phyloP scores from a whole-genome alignment of 805 yeast species.

The Helenozyma rhizophorensis region DNA sequence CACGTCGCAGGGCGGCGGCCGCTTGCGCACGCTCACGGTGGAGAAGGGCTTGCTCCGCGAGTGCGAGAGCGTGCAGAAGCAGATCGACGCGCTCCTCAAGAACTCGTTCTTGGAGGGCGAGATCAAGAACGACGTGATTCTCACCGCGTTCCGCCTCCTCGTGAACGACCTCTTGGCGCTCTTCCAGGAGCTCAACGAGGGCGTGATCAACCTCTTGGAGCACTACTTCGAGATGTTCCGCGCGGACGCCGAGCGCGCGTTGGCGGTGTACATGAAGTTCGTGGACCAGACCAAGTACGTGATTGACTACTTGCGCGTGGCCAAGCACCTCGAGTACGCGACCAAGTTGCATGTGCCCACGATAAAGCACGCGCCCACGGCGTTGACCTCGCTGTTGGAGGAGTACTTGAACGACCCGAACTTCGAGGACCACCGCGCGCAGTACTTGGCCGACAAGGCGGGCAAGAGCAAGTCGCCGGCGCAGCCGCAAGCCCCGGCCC shows the following conservation, averaged over 20 bases:
- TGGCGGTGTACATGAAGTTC: slow-evolving; percentile 78
- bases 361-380: slow-evolving; percentile 95
- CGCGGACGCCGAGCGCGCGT: slow-evolving; percentile 80
- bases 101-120: slow-evolving; percentile 78
- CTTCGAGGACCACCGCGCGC: slow-evolving; percentile 74
- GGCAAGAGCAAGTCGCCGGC: slow-evolving; percentile 20
- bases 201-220: slow-evolving; percentile 88
- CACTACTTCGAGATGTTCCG: slow-evolving; percentile 92
- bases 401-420: slow-evolving; percentile 86
- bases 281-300: slow-evolving; percentile 84
- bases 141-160: slow-evolving; percentile 80
- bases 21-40: slow-evolving; percentile 60
- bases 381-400: slow-evolving; percentile 78
- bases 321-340: slow-evolving; percentile 80
- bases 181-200: slow-evolving; percentile 90
- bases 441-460: slow-evolving; percentile 66
- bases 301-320: slow-evolving; percentile 80
- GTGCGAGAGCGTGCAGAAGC: slow-evolving; percentile 78
- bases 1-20: slow-evolving; percentile 48
- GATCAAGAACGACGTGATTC: slow-evolving; percentile 74
- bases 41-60: slow-evolving; percentile 81
- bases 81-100: slow-evolving; percentile 68
- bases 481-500: slow-evolving; percentile 3
- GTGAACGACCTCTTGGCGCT: slow-evolving; percentile 86
- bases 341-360: slow-evolving; percentile 93